These are phyloP conservation scores for Chernovozyma sophiae-reginae DNA, from an alignment of 1,139 yeast genomes.

Conservation along the genomic window DNA sequence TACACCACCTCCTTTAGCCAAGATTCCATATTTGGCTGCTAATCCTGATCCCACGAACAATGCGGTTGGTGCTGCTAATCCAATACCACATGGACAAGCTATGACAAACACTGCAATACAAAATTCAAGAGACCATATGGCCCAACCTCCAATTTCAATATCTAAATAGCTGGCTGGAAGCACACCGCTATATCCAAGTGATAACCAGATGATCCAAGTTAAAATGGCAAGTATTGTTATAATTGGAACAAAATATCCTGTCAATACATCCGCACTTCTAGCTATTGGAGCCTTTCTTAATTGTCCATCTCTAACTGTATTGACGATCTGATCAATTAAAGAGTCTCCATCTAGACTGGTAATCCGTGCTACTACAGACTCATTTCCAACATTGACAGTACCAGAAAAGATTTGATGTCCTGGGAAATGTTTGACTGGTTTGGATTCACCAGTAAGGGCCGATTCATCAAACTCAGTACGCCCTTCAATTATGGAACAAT, in stretches of 20 bases:
- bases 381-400: slow-evolving; percentile 60
- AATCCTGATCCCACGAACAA: slow-evolving; percentile 45
- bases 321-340: slow-evolving; percentile 63
- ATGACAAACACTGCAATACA: slow-evolving; percentile 73
- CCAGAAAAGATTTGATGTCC: slow-evolving; percentile 73
- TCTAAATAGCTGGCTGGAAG: slow-evolving; percentile 57
- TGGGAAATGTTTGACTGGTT: slow-evolving; percentile 40
- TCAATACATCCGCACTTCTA: slow-evolving; percentile 63
- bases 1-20: slow-evolving; percentile 78
- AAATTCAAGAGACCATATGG: slow-evolving; percentile 72
- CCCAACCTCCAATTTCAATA: slow-evolving; percentile 70
- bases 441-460: slow-evolving; percentile 73
- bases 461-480: slow-evolving; percentile 65
- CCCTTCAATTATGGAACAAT: slow-evolving; percentile 60
- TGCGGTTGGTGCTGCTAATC: slow-evolving; percentile 48
- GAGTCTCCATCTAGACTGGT: slow-evolving; percentile 62
- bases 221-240: slow-evolving; percentile 56
- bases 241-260: slow-evolving; percentile 70
- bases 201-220: slow-evolving; percentile 69
- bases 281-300: slow-evolving; percentile 72
- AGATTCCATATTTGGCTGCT: slow-evolving; percentile 58
- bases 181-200: slow-evolving; percentile 50
- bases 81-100: slow-evolving; percentile 49
- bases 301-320: slow-evolving; percentile 72
- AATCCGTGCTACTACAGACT: slow-evolving; percentile 52